Evolutionary conservation across 805 yeast genomes (phyloP).

Genomic region (Ogataea trehalophila): DNA sequence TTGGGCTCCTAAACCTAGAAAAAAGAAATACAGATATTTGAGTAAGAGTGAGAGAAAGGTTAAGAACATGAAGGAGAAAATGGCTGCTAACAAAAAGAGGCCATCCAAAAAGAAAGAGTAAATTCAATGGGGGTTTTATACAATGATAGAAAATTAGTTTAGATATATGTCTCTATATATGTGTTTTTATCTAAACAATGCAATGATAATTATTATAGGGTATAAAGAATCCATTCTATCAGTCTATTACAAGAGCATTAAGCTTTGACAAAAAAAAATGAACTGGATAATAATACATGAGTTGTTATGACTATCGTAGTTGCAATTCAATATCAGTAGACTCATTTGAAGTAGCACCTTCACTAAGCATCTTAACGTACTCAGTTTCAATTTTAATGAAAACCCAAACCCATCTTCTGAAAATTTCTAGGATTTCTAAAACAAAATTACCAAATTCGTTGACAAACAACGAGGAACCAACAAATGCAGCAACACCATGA

Average conservation of each 20-base stretch:
- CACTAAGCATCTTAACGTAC: conserved; percentile 30
- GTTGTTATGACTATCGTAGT: neutral
- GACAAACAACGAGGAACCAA: conserved; percentile 26
- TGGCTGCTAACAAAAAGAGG: conserved; percentile 22
- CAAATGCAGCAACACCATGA: conserved; percentile 9
- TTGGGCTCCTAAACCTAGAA: conserved; percentile 34
- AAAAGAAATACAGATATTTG: conserved; percentile 85
- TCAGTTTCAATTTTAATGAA: conserved; percentile 81
- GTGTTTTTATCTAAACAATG: no score
- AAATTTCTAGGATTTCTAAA: conserved; percentile 68
- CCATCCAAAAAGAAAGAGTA: conserved; percentile 24
- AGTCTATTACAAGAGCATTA: no score
- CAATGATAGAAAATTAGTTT: neutral
- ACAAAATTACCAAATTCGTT: conserved; percentile 60
- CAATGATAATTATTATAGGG: no score
- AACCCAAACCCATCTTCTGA: conserved; percentile 89
- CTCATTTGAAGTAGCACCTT: neutral
- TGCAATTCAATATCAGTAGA: conserved; percentile 21
- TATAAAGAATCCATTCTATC: no score
- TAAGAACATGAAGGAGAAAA: conserved; percentile 43
- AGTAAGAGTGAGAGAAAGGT: conserved; percentile 71
- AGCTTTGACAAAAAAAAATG: no score
- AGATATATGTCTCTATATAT: neutral
- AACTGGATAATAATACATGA: no score
- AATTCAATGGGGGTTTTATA: conserved; percentile 21